phyloP scores from a whole-genome alignment of 306 rosid species.

The Benincasa hispida region DNA sequence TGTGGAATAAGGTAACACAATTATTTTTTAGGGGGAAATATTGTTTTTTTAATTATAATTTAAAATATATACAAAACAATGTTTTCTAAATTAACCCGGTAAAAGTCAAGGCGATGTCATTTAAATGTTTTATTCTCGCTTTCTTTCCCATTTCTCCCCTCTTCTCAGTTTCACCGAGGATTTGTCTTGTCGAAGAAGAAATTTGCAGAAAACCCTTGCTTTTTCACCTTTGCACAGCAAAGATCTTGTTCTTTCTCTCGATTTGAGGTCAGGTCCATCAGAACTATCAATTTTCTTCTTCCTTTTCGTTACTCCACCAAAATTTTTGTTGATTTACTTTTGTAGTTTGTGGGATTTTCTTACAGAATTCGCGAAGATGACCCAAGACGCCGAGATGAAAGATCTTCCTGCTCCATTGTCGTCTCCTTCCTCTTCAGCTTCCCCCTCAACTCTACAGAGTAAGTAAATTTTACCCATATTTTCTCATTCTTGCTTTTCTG shows the following conservation, averaged over 20 bases:
- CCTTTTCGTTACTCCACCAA: not conserved
- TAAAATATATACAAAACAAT: too few relatives aligned
- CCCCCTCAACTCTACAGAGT: slow-evolving; percentile 35
- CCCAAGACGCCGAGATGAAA: slow-evolving; percentile 47
- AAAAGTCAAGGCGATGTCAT: not conserved
- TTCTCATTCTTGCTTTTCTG: not conserved
- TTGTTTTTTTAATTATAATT: too few relatives aligned
- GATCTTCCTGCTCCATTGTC: slow-evolving; percentile 30
- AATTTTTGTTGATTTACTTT: not conserved
- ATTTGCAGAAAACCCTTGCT: not conserved
- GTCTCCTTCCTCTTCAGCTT: slow-evolving; percentile 23
- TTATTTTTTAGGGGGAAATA: too few relatives aligned
- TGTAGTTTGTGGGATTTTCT: not conserved
- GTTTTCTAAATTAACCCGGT: too few relatives aligned
- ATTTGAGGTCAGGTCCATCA: not conserved
- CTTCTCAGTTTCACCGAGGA: not conserved
- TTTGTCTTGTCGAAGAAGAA: not conserved
- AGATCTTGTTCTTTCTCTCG: not conserved
- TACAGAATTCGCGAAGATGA: slow-evolving; percentile 24
- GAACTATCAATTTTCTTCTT: too few relatives aligned
- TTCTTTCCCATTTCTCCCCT: not conserved
- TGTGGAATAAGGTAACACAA: too few relatives aligned
- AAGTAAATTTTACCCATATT: not conserved
- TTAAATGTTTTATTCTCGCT: not conserved
- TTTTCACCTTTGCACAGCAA: not conserved